These are phyloP conservation scores for Termitomyces sp. DNA, from an alignment of 768 basidiomycete species.

Conservation along the genomic window DNA sequence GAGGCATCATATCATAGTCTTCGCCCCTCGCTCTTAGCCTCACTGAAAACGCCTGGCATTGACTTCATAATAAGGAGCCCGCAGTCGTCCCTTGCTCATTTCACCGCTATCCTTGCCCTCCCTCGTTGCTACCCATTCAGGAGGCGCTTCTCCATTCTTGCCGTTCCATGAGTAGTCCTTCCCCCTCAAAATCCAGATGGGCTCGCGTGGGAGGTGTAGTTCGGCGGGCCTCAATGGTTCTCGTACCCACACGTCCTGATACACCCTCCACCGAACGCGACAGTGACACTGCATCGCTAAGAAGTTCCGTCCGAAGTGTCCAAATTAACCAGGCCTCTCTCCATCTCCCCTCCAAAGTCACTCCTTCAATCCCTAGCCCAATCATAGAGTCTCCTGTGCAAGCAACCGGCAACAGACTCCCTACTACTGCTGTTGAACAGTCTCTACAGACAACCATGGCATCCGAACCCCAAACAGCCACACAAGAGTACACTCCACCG, in stretches of 20 bases:
- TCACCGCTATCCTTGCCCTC: constrained; percentile 8
- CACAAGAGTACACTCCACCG: constrained; percentile 30
- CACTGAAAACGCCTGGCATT: constrained; percentile 39
- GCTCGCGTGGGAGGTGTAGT: constrained; percentile 55
- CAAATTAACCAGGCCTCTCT: constrained; percentile 7
- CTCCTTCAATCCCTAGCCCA: constrained; percentile 41
- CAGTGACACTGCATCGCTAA: constrained; percentile 17
- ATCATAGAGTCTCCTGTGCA: constrained; percentile 66
- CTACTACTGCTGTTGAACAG: constrained; percentile 23
- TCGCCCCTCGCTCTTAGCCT: constrained; percentile 23
- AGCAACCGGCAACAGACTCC: constrained; percentile 36
- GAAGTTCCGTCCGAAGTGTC: constrained; percentile 16
- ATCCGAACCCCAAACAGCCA: constrained; percentile 4
- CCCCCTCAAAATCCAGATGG: constrained; percentile 41
- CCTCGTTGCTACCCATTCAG: not conserved
- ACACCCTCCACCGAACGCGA: constrained; percentile 26
- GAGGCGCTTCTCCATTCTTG: not conserved
- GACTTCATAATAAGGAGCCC: constrained; percentile 29
- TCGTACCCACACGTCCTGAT: constrained; percentile 30
- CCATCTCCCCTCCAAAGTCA: constrained; percentile 11
- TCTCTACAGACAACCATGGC: constrained; percentile 30
- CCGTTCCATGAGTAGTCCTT: constrained; percentile 3
- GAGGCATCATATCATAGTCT: constrained; percentile 3
- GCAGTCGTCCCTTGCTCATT: constrained; percentile 11
- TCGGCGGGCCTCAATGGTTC: constrained; percentile 54